A percentile compares a stretch with the other conserved stretches of the same genome.
Conservation (phyloP, 202 grass and related monocot species). For the Tripidium arundinaceum region DNA sequence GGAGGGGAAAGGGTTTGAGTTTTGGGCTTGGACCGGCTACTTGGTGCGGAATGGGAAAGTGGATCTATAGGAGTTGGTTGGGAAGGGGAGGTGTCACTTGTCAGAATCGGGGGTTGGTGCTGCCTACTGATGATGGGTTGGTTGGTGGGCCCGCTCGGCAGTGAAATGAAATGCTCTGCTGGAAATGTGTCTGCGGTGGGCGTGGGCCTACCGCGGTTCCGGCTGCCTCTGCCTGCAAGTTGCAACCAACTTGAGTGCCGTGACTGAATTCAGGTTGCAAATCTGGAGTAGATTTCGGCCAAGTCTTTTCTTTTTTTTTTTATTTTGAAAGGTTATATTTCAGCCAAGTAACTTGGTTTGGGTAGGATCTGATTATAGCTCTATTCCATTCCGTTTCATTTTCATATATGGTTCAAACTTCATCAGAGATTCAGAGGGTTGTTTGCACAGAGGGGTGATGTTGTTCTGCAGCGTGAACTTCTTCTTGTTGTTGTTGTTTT, state of each 20-base stretch:
- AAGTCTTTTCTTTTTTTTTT: not conserved
- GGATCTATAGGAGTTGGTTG: constrained; percentile 5
- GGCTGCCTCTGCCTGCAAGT: not conserved
- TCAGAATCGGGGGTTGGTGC: constrained; percentile 34
- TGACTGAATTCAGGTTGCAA: not conserved
- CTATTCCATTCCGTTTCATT: too few relatives aligned
- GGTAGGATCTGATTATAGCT: too few relatives aligned
- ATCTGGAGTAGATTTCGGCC: not conserved
- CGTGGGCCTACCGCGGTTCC: too few relatives aligned
- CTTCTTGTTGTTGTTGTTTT: too few relatives aligned
- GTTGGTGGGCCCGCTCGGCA: not conserved
- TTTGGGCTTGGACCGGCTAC: constrained; percentile 34
- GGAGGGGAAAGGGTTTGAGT: not conserved
- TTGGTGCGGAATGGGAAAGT: not conserved
- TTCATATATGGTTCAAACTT: too few relatives aligned
- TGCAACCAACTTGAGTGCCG: not conserved
- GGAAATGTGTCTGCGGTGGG: too few relatives aligned
- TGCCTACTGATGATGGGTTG: not conserved
- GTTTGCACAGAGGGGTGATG: not conserved
- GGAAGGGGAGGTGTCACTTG: not conserved
- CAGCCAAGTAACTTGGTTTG: too few relatives aligned
- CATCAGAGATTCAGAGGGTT: too few relatives aligned
- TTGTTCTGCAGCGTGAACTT: not conserved
- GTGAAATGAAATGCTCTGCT: too few relatives aligned
- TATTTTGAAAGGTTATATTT: not conserved